These are phyloP conservation scores for Lentinula novae-zelandiae DNA, from an alignment of 1,284 basidiomycete genomes.

Conservation along the genomic window DNA sequence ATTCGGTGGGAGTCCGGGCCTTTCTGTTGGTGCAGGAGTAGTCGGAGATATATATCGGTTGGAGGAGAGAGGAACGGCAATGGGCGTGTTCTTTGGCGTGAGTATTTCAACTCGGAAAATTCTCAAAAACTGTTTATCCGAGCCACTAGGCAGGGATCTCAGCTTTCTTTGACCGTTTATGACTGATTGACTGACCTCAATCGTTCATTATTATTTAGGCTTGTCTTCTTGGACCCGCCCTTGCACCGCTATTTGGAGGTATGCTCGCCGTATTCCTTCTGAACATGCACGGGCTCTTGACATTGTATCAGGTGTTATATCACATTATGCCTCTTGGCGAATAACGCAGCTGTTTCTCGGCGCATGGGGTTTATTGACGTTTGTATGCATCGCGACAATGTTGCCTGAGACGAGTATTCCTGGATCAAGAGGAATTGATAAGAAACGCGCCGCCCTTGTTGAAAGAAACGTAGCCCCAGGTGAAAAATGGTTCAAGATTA, in stretches of 20 bases:
- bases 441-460: slow-evolving; percentile 16
- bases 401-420: slow-evolving; percentile 74
- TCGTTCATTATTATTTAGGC: slow-evolving; percentile 26
- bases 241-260: slow-evolving; percentile 35
- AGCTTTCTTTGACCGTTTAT: background rate
- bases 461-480: slow-evolving; percentile 7
- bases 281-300: background rate
- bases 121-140: background rate
- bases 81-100: slow-evolving; percentile 62
- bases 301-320: slow-evolving; percentile 2
- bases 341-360: slow-evolving; percentile 56
- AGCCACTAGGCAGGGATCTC: background rate
- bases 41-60: slow-evolving; percentile 65
- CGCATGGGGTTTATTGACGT: slow-evolving; percentile 37
- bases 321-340: slow-evolving; percentile 65
- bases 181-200: background rate
- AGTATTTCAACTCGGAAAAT: slow-evolving; percentile 14
- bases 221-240: slow-evolving; percentile 38
- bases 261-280: background rate
- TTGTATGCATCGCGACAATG: slow-evolving; percentile 43
- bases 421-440: slow-evolving; percentile 41
- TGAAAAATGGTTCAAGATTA: slow-evolving; percentile 29
- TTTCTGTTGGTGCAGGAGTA: slow-evolving; percentile 58
- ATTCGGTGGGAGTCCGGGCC: slow-evolving; percentile 50
- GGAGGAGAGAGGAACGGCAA: slow-evolving; percentile 58